Percentiles rank a stretch among this genome's conserved stretches.
phyloP scores from a whole-genome alignment of 129 eudicot species.

The Scalesia atractyloides region DNA sequence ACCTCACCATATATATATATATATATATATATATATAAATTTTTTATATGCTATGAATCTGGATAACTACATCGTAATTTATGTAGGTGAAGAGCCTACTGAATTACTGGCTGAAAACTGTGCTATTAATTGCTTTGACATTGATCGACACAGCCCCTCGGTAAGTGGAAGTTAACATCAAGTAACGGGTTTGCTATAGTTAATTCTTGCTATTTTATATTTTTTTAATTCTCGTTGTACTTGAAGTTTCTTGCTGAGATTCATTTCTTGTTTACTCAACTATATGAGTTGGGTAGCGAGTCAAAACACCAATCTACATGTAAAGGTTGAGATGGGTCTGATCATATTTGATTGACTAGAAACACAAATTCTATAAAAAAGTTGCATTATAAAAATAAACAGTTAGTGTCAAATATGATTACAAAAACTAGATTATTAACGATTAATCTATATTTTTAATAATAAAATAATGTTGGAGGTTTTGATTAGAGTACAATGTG shows the following conservation, averaged over 20 bases:
- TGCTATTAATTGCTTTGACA: constrained; percentile 94
- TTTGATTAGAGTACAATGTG: background rate
- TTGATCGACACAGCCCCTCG: constrained; percentile 78
- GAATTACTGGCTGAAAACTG: constrained; percentile 88
- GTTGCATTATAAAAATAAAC: background rate
- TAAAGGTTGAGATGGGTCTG: background rate
- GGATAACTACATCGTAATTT: background rate
- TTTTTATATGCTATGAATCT: background rate
- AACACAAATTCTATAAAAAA: background rate
- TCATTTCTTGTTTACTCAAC: background rate
- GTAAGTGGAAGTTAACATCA: constrained; percentile 45
- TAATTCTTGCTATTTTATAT: background rate
- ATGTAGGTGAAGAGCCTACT: constrained; percentile 61
- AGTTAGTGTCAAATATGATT: background rate
- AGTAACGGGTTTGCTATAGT: background rate
- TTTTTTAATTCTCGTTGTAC: background rate
- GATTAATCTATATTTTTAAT: background rate
- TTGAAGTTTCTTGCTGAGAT: background rate
- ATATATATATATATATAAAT: background rate
- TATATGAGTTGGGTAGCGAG: background rate
- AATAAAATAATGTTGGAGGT: background rate
- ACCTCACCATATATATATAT: background rate
- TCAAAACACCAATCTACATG: background rate
- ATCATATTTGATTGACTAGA: background rate
- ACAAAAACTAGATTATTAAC: background rate